phyloP scores from a whole-genome alignment of 305 asterid species.

The Solanum hybrid region DNA sequence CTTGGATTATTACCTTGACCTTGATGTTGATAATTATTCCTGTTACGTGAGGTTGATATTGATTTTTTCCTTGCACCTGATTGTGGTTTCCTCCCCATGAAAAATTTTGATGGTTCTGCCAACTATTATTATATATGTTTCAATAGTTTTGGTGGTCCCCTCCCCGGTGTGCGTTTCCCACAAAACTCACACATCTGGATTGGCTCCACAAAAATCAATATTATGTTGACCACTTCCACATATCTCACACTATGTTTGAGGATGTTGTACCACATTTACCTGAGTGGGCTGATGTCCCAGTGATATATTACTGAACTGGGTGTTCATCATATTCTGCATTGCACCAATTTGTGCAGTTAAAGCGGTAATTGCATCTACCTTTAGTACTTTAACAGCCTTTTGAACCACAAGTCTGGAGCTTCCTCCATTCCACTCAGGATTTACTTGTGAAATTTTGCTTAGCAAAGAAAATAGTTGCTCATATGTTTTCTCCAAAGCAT shows the following conservation, averaged over 20 bases:
- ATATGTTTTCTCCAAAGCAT: background rate
- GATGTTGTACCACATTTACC: background rate
- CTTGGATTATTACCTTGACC: background rate
- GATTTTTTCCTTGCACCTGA: background rate
- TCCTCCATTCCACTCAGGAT: background rate
- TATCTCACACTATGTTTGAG: background rate
- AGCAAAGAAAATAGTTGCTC: background rate
- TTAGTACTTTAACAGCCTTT: background rate
- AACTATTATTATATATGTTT: background rate
- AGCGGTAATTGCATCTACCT: background rate
- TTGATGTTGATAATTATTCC: background rate
- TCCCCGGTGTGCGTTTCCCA: background rate
- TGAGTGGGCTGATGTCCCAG: background rate
- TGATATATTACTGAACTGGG: background rate
- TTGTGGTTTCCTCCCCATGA: background rate
- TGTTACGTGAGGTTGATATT: background rate
- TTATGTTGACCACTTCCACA: background rate
- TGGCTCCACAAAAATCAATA: background rate
- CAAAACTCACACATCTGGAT: background rate
- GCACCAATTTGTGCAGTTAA: background rate
- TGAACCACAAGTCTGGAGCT: background rate
- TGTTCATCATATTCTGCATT: background rate
- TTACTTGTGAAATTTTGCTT: background rate
- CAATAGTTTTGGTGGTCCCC: background rate
- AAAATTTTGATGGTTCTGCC: background rate